These are phyloP conservation scores for Cercospora nicotianae DNA, from an alignment of 2,329 filamentous ascomycete genomes.

Conservation along the genomic window DNA sequence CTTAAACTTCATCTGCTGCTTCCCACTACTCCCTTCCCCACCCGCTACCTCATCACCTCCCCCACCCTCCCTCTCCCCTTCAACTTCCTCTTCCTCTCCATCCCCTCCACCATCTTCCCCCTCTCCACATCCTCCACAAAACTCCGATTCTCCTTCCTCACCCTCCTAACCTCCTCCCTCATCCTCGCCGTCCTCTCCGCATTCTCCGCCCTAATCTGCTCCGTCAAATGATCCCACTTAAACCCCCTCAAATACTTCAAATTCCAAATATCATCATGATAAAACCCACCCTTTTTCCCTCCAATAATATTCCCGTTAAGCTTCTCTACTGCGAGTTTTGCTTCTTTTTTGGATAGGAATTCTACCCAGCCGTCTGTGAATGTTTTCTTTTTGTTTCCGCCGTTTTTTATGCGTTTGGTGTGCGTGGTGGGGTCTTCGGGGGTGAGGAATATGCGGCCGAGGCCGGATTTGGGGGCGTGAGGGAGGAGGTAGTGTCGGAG, in stretches of 20 bases:
- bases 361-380: conserved; percentile 87
- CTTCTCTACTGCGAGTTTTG: conserved; percentile 72
- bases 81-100: conserved; percentile 57
- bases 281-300: conserved; percentile 80
- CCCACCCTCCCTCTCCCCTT: conserved; percentile 49
- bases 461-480: conserved; percentile 59
- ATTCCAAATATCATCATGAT: conserved; percentile 85
- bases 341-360: conserved; percentile 72
- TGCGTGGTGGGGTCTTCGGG: conserved; percentile 71
- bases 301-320: conserved; percentile 77
- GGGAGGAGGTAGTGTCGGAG: conserved; percentile 72
- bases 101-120: conserved; percentile 75
- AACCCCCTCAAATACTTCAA: conserved; percentile 78
- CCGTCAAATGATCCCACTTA: conserved; percentile 72
- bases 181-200: conserved; percentile 74
- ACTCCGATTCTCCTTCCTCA: conserved; percentile 75
- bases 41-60: too few species aligned
- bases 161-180: conserved; percentile 73
- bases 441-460: conserved; percentile 76
- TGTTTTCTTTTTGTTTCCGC: conserved; percentile 80
- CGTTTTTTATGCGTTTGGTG: conserved; percentile 64
- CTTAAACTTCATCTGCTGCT: conserved; percentile 14
- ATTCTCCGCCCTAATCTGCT: conserved; percentile 79
- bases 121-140: conserved; percentile 78
- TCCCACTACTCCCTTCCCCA: not conserved